Evolutionary conservation across 148 eudicot species (phyloP).

Genomic region (Pharnaceum exiguum): DNA sequence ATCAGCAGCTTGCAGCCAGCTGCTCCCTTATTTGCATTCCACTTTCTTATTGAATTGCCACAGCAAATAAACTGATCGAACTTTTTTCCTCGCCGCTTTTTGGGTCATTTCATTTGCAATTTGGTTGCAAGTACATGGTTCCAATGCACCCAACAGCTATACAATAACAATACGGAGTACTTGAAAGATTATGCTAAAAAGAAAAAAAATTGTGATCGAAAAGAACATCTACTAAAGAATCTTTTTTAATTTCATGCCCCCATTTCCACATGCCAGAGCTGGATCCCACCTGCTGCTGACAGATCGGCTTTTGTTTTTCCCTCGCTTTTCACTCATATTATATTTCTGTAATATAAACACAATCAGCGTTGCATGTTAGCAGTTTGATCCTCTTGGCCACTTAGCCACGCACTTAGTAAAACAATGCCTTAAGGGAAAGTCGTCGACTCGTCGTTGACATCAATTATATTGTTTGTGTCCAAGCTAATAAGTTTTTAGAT

Average conservation of each 20-base stretch:
- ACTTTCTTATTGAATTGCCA: too few species aligned
- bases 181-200: too few species aligned
- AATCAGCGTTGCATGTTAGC: too few species aligned
- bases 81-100: not conserved
- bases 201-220: slow-evolving; percentile 6
- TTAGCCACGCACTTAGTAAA: too few species aligned
- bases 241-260: slow-evolving; percentile 31
- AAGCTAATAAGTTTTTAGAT: slow-evolving; percentile 5
- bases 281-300: slow-evolving; percentile 36
- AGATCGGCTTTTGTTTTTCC: slow-evolving; percentile 20
- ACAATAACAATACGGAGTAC: too few species aligned
- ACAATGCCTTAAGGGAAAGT: slow-evolving; percentile 9
- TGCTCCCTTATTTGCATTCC: too few species aligned
- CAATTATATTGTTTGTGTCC: not conserved
- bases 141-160: slow-evolving; percentile 3
- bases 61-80: not conserved
- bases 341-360: not conserved
- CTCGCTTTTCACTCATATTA: not conserved
- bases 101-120: not conserved
- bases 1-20: too few species aligned
- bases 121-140: not conserved
- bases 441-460: slow-evolving; percentile 32
- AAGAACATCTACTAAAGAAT: slow-evolving; percentile 18
- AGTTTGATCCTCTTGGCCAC: too few species aligned
- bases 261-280: slow-evolving; percentile 39